phyloP scores from a whole-genome alignment of 352 stramenopile species.

The Globisporangium acanthophoron region DNA sequence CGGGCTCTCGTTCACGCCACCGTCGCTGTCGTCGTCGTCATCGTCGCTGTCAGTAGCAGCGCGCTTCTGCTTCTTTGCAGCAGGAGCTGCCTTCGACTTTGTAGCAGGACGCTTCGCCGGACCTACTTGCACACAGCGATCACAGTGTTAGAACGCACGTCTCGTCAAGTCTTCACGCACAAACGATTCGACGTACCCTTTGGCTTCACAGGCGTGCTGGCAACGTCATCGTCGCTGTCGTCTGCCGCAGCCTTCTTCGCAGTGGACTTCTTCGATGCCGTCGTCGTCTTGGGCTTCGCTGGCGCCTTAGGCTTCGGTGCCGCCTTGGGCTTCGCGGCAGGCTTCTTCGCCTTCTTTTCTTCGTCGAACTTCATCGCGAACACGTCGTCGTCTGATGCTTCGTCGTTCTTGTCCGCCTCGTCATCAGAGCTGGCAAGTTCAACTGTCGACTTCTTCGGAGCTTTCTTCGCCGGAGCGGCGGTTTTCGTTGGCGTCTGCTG shows the following conservation, averaged over 20 bases:
- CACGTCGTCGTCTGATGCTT: slow-evolving; percentile 45
- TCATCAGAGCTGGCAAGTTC: slow-evolving; percentile 49
- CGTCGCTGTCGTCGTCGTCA: slow-evolving; percentile 16
- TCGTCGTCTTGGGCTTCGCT: slow-evolving; percentile 11
- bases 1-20: slow-evolving; percentile 6
- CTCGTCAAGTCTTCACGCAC: not conserved
- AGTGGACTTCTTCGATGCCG: slow-evolving; percentile 14
- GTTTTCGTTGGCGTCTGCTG: slow-evolving; percentile 44
- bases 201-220: slow-evolving; percentile 16
- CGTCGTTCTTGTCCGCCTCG: slow-evolving; percentile 14
- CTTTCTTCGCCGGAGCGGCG: slow-evolving; percentile 15
- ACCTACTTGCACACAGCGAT: not conserved
- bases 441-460: slow-evolving; percentile 12
- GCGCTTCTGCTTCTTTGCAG: slow-evolving; percentile 33
- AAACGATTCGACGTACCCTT: slow-evolving; percentile 13
- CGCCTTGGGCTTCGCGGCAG: slow-evolving; percentile 30
- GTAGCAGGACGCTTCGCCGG: slow-evolving; percentile 8
- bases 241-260: slow-evolving; percentile 7
- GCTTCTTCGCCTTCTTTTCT: slow-evolving; percentile 28
- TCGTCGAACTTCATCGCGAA: slow-evolving; percentile 45
- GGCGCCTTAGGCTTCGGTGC: slow-evolving; percentile 9
- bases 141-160: not conserved
- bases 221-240: slow-evolving; percentile 17
- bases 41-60: slow-evolving; percentile 7
- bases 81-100: slow-evolving; percentile 14